Percentiles rank a stretch among this genome's conserved stretches.
Evolutionary conservation across 192 early-diverging fungal species (phyloP).

Genomic region (Coemansia nantahalensis): DNA sequence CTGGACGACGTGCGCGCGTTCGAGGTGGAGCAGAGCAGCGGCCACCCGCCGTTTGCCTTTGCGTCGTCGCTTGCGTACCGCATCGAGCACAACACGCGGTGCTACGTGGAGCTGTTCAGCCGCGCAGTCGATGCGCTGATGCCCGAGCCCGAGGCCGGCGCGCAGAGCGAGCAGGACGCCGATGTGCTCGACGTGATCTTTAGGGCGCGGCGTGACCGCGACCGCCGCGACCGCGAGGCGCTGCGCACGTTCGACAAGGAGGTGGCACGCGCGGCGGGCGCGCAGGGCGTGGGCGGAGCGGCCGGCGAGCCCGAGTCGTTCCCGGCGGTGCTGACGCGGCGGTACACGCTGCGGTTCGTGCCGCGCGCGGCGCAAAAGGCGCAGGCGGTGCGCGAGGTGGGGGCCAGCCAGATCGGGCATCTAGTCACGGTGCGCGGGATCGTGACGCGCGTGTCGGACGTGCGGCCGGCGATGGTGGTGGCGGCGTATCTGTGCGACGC

Average conservation of each 20-base stretch:
- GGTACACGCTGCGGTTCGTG: conserved; percentile 83
- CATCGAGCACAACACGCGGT: conserved; percentile 83
- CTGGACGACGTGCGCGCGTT: conserved; percentile 64
- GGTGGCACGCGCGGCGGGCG: conserved; percentile 15
- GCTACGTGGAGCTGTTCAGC: conserved; percentile 79
- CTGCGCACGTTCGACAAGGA: conserved; percentile 8
- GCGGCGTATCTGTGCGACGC: conserved; percentile 89
- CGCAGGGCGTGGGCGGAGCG: conserved; percentile 3
- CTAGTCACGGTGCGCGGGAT: conserved; percentile 89
- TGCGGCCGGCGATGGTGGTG: conserved; percentile 87
- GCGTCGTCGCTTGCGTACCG: conserved; percentile 54
- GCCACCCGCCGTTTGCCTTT: conserved; percentile 25
- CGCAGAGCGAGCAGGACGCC: conserved; percentile 55
- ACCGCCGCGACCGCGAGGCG: conserved; percentile 45
- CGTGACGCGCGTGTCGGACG: conserved; percentile 90
- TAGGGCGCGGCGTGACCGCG: conserved; percentile 75
- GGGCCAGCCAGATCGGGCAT: conserved; percentile 75
- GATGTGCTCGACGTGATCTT: conserved; percentile 89
- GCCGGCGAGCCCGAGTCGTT: conserved; percentile 55
- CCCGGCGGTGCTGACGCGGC: conserved; percentile 79
- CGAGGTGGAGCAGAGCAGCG: conserved; percentile 42
- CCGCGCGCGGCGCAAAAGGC: conserved; percentile 61
- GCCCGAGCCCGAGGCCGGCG: conserved; percentile 47
- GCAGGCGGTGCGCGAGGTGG: conserved; percentile 84
- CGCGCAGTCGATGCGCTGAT: conserved; percentile 69